Evolutionary conservation across 2,329 filamentous ascomycete genomes (phyloP), one percentile per base, ranked within the genome.

Genomic region (Macrophomina phaseolina): DNA sequence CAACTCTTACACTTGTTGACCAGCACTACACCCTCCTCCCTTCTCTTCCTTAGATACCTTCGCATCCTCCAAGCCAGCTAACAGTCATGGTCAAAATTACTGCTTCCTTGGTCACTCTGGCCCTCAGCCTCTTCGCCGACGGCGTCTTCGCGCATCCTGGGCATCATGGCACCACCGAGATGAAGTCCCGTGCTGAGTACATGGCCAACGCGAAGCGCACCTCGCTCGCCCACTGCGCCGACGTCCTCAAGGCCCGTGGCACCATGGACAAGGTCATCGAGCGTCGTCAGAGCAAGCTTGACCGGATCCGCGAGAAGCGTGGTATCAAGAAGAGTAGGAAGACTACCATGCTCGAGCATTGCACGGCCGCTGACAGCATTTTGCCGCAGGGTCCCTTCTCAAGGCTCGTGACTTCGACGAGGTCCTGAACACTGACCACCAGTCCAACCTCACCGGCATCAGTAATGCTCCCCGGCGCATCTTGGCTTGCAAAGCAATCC

Each of bases 181-280:
- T 78, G 45, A 73, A 71, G 49, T 71, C 78, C 67, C 78, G 79
- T 45, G 71, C 71, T 53, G 75, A 74, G 9, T 80, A 78, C 68
- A 67, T 79, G 68, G 14, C 64, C 48, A 61, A 52, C 30, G 64
- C 64, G 16, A 60, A 61, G 45, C 53, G 45, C 32, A 60, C 53
- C 16, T 60, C 52, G 32, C 74, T 83, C 7, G 75, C 73, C 53
- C 70, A 78, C 61, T 83, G 82, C 66, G 75, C 79, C 12, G 78
- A 77, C 67, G 76, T 75, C 2, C 73, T 79, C 55, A 76, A 76
- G 62, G 74, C 78, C n/a, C 76, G 77, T 62, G 77, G 78, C 23
- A 75, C 81, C 45, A 77, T 81, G 70, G 69, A 74, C 60, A 76
- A 77, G 16, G 78, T 80, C 53, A 72, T 81, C 67, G 71, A 78